These are phyloP conservation scores for Daedalea quercina DNA, from an alignment of 768 basidiomycete species.

Conservation along the genomic window DNA sequence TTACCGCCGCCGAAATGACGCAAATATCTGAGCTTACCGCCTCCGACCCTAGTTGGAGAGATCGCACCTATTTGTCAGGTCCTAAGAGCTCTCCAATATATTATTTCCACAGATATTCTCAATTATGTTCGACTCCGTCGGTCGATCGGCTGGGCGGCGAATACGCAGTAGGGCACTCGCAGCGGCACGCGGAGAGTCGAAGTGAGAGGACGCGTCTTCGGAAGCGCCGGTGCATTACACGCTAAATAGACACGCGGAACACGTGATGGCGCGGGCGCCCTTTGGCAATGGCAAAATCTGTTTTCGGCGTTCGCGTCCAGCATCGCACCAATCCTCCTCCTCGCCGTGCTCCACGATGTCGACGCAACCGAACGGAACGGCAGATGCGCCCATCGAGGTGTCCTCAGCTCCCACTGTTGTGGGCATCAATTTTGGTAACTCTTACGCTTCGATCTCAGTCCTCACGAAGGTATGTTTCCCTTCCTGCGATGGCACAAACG, in stretches of 20 bases:
- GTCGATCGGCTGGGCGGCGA: neutral
- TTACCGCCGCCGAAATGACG: too few species aligned
- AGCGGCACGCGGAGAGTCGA: too few species aligned
- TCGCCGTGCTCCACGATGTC: conserved; percentile 25
- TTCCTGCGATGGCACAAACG: neutral
- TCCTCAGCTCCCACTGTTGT: conserved; percentile 52
- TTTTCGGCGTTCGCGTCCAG: neutral
- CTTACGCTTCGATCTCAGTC: conserved; percentile 91
- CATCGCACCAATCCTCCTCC: neutral
- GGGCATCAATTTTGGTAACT: conserved; percentile 95
- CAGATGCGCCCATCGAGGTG: conserved; percentile 32
- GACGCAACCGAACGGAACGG: conserved; percentile 46
- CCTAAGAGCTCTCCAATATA: neutral
- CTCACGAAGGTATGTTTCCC: conserved; percentile 71
- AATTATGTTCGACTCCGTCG: neutral
- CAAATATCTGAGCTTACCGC: neutral
- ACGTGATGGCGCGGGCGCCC: neutral
- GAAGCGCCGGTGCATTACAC: too few species aligned
- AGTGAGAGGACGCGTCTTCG: too few species aligned
- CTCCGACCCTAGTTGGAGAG: neutral
- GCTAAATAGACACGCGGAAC: neutral
- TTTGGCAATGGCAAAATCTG: neutral
- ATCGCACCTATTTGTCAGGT: neutral
- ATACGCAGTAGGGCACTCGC: neutral
- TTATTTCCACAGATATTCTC: neutral